A percentile compares a stretch with the other conserved stretches of the same genome.
Evolutionary conservation across 805 yeast genomes (phyloP).

Genomic region (Cephaloascus fragrans): DNA sequence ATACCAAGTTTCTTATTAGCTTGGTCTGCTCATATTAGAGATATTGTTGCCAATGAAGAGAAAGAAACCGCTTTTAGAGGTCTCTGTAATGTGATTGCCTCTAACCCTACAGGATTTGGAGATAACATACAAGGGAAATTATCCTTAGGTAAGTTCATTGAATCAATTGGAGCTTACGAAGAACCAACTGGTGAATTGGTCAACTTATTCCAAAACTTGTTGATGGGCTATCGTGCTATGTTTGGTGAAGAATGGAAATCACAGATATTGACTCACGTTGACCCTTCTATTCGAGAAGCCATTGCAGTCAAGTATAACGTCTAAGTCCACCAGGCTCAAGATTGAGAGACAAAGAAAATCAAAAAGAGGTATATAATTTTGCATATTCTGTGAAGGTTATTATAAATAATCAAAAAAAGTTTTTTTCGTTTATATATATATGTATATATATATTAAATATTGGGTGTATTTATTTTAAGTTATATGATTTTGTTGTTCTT

Average conservation of each 20-base stretch:
- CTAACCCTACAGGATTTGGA: slow-evolving; percentile 59
- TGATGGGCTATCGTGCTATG: slow-evolving; percentile 34
- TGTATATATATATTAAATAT: too few species aligned
- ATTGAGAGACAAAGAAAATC: too few species aligned
- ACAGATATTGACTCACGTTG: slow-evolving; percentile 3
- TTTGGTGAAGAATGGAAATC: slow-evolving; percentile 31
- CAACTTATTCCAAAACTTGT: slow-evolving; percentile 31
- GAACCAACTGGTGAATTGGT: slow-evolving; percentile 39
- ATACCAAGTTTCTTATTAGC: slow-evolving; percentile 45
- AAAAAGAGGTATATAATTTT: too few species aligned
- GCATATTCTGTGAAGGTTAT: too few species aligned
- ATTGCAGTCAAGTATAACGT: background rate
- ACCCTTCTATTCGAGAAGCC: background rate
- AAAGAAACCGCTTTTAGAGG: slow-evolving; percentile 85
- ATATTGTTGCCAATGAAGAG: slow-evolving; percentile 72
- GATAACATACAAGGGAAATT: slow-evolving; percentile 33
- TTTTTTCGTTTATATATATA: too few species aligned
- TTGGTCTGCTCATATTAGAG: slow-evolving; percentile 67
- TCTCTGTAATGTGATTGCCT: slow-evolving; percentile 56
- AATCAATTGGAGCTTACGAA: slow-evolving; percentile 47
- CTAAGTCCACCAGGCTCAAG: too few species aligned
- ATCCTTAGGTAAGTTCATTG: slow-evolving; percentile 43
- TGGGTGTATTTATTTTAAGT: too few species aligned
- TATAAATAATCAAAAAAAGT: too few species aligned
- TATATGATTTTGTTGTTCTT: too few species aligned